These are phyloP conservation scores for Myriosclerotinia curreyana DNA, from an alignment of 2,329 filamentous ascomycete genomes.

Conservation along the genomic window DNA sequence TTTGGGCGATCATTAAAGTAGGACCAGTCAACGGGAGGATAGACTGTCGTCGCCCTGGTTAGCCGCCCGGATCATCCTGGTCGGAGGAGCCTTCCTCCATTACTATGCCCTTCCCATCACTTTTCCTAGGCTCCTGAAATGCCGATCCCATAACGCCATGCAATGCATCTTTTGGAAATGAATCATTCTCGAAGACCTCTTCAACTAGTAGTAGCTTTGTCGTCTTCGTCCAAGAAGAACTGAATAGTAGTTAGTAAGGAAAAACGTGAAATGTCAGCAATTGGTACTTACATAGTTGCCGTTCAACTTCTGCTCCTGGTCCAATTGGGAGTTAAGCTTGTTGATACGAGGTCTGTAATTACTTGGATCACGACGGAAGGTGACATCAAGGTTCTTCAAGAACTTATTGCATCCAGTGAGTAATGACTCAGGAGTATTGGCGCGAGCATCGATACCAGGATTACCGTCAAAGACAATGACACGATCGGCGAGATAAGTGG, in stretches of 20 bases:
- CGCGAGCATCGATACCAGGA: slow-evolving; percentile 82
- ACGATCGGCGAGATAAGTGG: slow-evolving; percentile 72
- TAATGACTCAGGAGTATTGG: slow-evolving; percentile 86
- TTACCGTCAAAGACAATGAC: slow-evolving; percentile 98
- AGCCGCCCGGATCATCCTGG: slow-evolving; percentile 64
- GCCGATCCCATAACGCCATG: slow-evolving; percentile 37
- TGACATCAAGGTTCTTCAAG: slow-evolving; percentile 94
- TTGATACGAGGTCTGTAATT: slow-evolving; percentile 98
- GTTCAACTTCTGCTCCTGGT: slow-evolving; percentile 91
- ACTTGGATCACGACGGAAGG: slow-evolving; percentile 95
- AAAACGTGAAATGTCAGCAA: background rate
- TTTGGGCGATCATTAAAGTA: slow-evolving; percentile 30
- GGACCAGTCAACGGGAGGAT: slow-evolving; percentile 58
- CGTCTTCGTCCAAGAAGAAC: slow-evolving; percentile 90
- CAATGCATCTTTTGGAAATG: slow-evolving; percentile 38
- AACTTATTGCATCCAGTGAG: slow-evolving; percentile 93
- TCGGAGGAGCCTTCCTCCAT: slow-evolving; percentile 58
- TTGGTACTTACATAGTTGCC: slow-evolving; percentile 78
- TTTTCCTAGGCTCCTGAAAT: slow-evolving; percentile 34
- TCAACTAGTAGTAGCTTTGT: slow-evolving; percentile 51
- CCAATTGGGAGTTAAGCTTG: slow-evolving; percentile 91
- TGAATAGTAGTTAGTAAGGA: slow-evolving; percentile 39
- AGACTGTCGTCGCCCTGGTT: slow-evolving; percentile 57
- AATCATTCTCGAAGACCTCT: slow-evolving; percentile 57
- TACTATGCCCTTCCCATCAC: slow-evolving; percentile 40